These are phyloP conservation scores for Saturnispora dispora DNA, from an alignment of 805 yeast genomes.

Conservation along the genomic window DNA sequence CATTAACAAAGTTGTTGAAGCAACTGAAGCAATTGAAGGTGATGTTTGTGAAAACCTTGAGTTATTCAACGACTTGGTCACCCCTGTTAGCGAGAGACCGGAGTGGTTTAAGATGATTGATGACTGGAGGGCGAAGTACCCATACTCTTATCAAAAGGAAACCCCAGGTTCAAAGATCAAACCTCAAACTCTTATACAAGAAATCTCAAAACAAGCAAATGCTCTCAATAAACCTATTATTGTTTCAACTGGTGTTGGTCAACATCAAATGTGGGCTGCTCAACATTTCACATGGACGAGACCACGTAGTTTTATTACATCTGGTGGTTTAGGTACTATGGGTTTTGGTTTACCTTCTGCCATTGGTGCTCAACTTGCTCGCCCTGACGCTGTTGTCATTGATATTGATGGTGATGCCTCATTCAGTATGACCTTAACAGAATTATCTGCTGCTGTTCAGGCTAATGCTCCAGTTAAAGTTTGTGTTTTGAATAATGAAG, in stretches of 20 bases:
- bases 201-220: slow-evolving; percentile 63
- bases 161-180: slow-evolving; percentile 73
- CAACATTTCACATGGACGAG: slow-evolving; percentile 91
- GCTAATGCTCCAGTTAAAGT: slow-evolving; percentile 86
- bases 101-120: slow-evolving; percentile 72
- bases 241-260: slow-evolving; percentile 97
- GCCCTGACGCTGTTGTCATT: slow-evolving; percentile 88
- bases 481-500: slow-evolving; percentile 88
- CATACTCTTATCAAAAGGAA: slow-evolving; percentile 74
- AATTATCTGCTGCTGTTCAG: slow-evolving; percentile 90
- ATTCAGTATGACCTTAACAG: slow-evolving; percentile 95
- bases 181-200: slow-evolving; percentile 85
- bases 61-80: slow-evolving; percentile 60
- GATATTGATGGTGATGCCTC: slow-evolving; percentile 99
- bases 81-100: slow-evolving; percentile 55
- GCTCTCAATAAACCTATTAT: slow-evolving; percentile 64
- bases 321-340: slow-evolving; percentile 99
- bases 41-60: slow-evolving; percentile 78
- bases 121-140: slow-evolving; percentile 80
- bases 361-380: slow-evolving; percentile 95
- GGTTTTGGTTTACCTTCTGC: slow-evolving; percentile 97
- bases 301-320: slow-evolving; percentile 92
- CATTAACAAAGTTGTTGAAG: slow-evolving; percentile 94
- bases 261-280: slow-evolving; percentile 99
- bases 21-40: slow-evolving; percentile 95